Percentiles rank a stretch among this genome's conserved stretches.
Conservation (phyloP, 257 asterid genomes). For the Solanum lignicaule region DNA sequence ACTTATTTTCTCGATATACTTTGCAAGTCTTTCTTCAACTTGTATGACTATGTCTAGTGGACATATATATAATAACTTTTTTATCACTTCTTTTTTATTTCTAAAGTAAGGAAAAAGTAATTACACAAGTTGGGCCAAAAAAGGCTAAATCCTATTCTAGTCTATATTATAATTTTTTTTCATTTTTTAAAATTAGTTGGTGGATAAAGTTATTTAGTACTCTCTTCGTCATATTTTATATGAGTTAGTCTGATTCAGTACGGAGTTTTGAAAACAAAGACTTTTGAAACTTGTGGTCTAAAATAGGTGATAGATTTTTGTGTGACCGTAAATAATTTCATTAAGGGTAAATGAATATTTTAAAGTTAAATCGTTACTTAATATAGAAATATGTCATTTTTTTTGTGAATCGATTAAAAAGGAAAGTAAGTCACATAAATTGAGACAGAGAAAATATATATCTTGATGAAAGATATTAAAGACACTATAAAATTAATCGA, state of each 20-base stretch:
- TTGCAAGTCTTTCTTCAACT: background rate
- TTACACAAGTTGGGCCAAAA: background rate
- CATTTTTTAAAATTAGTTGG: background rate
- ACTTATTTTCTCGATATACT: background rate
- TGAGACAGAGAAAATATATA: fast-evolving
- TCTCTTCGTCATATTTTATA: too few relatives aligned
- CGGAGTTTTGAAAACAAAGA: too few relatives aligned
- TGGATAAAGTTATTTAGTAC: background rate
- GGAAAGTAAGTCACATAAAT: too few relatives aligned
- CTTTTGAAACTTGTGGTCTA: too few relatives aligned
- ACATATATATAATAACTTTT: background rate
- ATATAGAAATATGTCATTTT: too few relatives aligned
- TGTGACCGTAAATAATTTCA: background rate
- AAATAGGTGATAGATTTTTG: too few relatives aligned
- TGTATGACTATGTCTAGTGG: background rate
- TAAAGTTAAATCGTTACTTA: too few relatives aligned
- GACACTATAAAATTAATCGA: background rate
- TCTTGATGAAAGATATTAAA: background rate
- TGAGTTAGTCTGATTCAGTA: too few relatives aligned
- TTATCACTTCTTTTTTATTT: background rate
- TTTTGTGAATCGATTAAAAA: too few relatives aligned
- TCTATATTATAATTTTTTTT: background rate
- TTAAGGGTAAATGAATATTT: too few relatives aligned
- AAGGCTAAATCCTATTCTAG: background rate
- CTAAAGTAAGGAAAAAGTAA: background rate